Percentiles rank a stretch among this genome's conserved stretches.
Evolutionary conservation across 441 rosid species (phyloP).

Genomic region (Heliophila coronopifolia): DNA sequence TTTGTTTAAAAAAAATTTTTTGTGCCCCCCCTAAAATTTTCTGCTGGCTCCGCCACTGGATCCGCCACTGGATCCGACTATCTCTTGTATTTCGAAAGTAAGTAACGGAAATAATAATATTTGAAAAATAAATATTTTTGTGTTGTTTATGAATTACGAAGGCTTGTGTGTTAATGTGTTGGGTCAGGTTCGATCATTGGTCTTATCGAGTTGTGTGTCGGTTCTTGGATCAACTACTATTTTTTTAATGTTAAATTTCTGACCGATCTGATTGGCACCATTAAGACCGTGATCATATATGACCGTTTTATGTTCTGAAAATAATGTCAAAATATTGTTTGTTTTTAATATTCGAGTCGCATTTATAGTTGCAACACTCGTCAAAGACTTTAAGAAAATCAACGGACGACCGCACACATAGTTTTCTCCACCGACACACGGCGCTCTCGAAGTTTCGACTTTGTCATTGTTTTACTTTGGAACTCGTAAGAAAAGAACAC

Average conservation of each 20-base stretch:
- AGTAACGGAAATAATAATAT: too few relatives aligned
- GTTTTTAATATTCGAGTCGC: background rate
- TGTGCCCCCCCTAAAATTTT: too few relatives aligned
- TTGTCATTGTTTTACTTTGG: background rate
- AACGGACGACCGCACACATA: background rate
- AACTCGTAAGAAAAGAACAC: background rate
- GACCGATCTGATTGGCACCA: background rate
- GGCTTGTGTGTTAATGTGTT: too few relatives aligned
- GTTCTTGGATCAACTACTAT: background rate
- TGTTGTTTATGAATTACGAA: constrained; percentile 2
- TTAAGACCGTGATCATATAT: background rate
- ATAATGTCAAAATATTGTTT: background rate
- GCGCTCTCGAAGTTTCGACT: background rate
- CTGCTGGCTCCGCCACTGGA: too few relatives aligned
- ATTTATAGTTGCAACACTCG: background rate
- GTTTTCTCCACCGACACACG: constrained; percentile 23
- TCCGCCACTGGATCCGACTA: too few relatives aligned
- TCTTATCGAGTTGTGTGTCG: background rate
- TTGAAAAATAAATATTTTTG: too few relatives aligned
- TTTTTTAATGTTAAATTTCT: background rate
- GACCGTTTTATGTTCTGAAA: constrained; percentile 11
- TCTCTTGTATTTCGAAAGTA: too few relatives aligned
- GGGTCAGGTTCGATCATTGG: too few relatives aligned
- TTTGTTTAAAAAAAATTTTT: too few relatives aligned
- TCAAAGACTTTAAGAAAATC: background rate